Conservation (phyloP, 2,329 filamentous ascomycete genomes). For the Amylocarpus encephaloides region DNA sequence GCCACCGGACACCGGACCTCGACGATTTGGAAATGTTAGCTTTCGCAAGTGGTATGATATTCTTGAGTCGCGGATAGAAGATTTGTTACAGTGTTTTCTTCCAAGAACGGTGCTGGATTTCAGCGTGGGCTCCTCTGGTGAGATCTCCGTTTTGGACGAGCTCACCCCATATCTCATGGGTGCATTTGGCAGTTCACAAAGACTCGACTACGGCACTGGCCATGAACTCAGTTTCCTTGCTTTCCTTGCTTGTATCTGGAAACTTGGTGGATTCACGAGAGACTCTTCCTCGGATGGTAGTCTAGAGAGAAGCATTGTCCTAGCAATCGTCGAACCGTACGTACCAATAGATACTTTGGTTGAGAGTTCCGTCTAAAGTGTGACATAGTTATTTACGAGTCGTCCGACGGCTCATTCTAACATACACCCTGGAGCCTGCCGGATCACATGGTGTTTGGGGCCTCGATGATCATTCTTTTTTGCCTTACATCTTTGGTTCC, state of each 20-base stretch:
- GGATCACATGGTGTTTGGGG: conserved; percentile 98
- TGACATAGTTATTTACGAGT: conserved; percentile 65
- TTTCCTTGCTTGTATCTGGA: conserved; percentile 87
- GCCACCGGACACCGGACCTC: conserved; percentile 77
- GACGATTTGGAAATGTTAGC: conserved; percentile 86
- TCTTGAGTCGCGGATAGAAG: conserved; percentile 52
- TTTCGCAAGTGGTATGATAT: conserved; percentile 79
- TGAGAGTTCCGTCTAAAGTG: conserved; percentile 6
- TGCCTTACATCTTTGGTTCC: conserved; percentile 92
- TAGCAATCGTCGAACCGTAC: conserved; percentile 76
- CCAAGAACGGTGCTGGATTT: conserved; percentile 38
- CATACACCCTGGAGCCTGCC: conserved; percentile 89
- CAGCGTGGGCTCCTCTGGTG: conserved; percentile 12
- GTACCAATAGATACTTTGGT: conserved; percentile 33
- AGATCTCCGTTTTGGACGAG: conserved; percentile 54
- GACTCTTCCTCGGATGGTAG: conserved; percentile 41
- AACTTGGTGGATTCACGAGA: conserved; percentile 71
- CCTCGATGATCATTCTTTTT: conserved; percentile 92
- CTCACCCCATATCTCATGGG: conserved; percentile 75
- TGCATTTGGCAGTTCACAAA: conserved; percentile 78
- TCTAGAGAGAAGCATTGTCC: conserved; percentile 71
- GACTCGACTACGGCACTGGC: conserved; percentile 92
- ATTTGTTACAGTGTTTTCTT: conserved; percentile 52
- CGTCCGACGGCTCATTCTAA: conserved; percentile 75
- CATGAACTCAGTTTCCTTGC: conserved; percentile 94